Base-by-base conservation (phyloP, 1,139 yeast species). In the Suhomyces taliae region DNA sequence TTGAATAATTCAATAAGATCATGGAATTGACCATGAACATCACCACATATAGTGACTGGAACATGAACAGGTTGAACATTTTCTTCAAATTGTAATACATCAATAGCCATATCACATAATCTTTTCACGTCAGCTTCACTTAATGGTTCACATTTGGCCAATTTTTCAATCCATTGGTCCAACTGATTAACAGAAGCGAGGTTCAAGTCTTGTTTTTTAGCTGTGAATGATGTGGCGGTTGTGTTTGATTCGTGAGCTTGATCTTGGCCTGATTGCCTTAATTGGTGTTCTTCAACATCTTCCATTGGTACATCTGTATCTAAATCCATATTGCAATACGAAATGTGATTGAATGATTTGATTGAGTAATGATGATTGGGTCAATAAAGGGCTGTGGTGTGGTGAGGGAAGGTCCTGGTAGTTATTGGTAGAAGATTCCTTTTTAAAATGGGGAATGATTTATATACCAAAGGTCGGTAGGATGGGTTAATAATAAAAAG, bases 41-140 rank as follows among this genome's bases (percentile, higher is more conserved):
- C 98, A 46, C 99, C 99, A 71, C 99, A 95, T 43, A 93, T 89
- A n/a, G 98, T 91, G 42, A 89, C 79, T 3, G 99, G 99, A 0
- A 96, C 95, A 57, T 86, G 89, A 37, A 93, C 97, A 7, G 91
- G 90, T 63, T 91, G 96, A 41, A 93, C 97, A 65, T 95, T 93
- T 54, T 91, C 87, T 71, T 95, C 99, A 56, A 82, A 84, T 64
- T 90, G 91, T 56, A 93, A 75, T 37, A 93, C 85, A 54, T 93
- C 98, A 59, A 90, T 88, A n/a, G 96, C 96, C 79, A 87, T 86
- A 49, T 81, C 79, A 64, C 99, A 93, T 53, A 93, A 76, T 59
- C 81, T 80, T 60, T 85, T 83, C 40, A 95, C 95, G 49, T 89
- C 91, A 37, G 80, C 81, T 64, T 93, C 98, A 15, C 87, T 75